Base-by-base conservation (phyloP, 768 basidiomycete genomes). In the Suillus lakei region DNA sequence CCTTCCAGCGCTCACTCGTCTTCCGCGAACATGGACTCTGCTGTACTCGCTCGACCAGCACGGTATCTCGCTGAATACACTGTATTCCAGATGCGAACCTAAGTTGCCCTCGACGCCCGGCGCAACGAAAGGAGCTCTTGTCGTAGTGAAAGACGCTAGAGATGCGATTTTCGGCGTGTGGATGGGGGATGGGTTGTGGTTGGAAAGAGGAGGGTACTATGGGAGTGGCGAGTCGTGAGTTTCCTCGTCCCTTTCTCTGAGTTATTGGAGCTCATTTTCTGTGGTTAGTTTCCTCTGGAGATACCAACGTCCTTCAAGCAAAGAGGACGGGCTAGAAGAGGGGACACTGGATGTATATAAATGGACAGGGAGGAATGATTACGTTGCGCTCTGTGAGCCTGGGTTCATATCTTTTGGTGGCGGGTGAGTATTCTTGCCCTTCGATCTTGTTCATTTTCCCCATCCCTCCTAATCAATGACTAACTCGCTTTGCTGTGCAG, bases 31-130 rank as follows among this genome's bases (percentile, higher is more conserved):
- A 34, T 97, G 95, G 95, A 84, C 85, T 0, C 84, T 96, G 0
- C 78, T 95, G 6, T 96, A 96, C 79, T 96, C 94, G 18, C 83
- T 98, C 21, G 97, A 99, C 72, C 96, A 98, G 71, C 92, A 99
- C 69, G 97, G 97, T 0, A 95, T 96, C 53, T 96, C 95, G 15
- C 82, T 98, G 16, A 88, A 91, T 53, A 98, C 97, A 1, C 84
- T 98, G 6, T 98, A 98, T 75, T 71, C 83, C 3, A 84, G 84
- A 1, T 92, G 89, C 61, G 86, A 86, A 60, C 70, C 75, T 5
- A 76, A 78, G 28, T 39, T 73, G 23, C 76, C 76, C 1, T 66
- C 71, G 8, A 66, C 69, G 3, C 72, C 73, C 5, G 67, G 69
- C 15, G 67, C 71, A 4, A 77, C 73, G 38, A 79, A 79, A 41